phyloP scores from a whole-genome alignment of 768 basidiomycete genomes.

The Suillus decipiens region DNA sequence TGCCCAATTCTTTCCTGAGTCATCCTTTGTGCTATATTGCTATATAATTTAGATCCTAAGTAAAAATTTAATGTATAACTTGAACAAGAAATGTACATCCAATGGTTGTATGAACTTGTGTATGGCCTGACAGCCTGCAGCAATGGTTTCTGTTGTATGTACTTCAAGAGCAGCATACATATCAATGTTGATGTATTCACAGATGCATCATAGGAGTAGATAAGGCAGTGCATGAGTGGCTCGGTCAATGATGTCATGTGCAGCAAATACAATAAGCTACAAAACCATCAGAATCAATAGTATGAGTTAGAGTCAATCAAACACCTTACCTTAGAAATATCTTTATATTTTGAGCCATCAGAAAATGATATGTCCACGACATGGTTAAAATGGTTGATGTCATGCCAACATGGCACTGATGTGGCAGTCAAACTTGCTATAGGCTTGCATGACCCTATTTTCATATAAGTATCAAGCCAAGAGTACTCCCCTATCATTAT shows the following conservation, averaged over 20 bases:
- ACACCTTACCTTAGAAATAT: slow-evolving; percentile 37
- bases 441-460: too few relatives aligned
- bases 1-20: slow-evolving; percentile 30
- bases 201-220: slow-evolving; percentile 29
- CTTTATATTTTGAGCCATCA: slow-evolving; percentile 39
- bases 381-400: slow-evolving; percentile 35
- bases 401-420: slow-evolving; percentile 35
- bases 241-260: slow-evolving; percentile 25
- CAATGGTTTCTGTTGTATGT: slow-evolving; percentile 33
- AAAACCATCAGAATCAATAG: neutral
- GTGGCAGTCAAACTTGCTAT: too few relatives aligned
- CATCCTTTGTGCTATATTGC: neutral
- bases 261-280: slow-evolving; percentile 33
- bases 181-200: slow-evolving; percentile 34
- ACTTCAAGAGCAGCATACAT: slow-evolving; percentile 33
- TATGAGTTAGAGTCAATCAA: neutral
- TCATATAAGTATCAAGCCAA: too few relatives aligned
- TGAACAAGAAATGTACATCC: slow-evolving; percentile 21
- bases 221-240: slow-evolving; percentile 19
- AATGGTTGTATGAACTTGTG: slow-evolving; percentile 20
- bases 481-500: too few relatives aligned
- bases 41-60: slow-evolving; percentile 5
- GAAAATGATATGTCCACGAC: slow-evolving; percentile 27
- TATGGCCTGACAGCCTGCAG: slow-evolving; percentile 21
- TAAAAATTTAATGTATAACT: neutral